Base-by-base conservation (phyloP, 345 rosid species). In the Fremontodendron californicum region DNA sequence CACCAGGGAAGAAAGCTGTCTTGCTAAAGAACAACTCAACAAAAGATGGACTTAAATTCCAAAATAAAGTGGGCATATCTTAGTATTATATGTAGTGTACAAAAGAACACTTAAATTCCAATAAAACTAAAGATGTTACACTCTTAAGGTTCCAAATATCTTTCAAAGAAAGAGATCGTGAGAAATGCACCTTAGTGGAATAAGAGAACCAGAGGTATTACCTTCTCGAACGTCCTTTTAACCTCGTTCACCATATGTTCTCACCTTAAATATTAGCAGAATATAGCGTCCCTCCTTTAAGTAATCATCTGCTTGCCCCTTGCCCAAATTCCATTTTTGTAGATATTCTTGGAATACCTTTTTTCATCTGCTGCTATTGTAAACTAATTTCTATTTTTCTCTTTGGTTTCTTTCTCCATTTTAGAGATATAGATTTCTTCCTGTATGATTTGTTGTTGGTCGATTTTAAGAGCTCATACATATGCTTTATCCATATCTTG, bases 401-500 rank as follows among this genome's bases (percentile, higher is more conserved):
- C 19, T 16, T 7, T 31, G n/a, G 16, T 37, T 35, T 65, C 3
- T 1, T 19, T 40, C 1, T 65, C n/a, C 9, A n/a, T n/a, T 42
- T 13, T 67, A 6, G 18, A 42, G 4, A 37, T 37, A 21, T 45
- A 69, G 21, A 45, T 25, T 48, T 33, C 29, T 37, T 29, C 68
- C 19, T 52, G 37, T 37, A 18, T 55, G 33, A 40, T 45, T 27
- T 29, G 51, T 39, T 23, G 10, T 54, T 71, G 25, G 33, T 78
- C 8, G n/a, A 42, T 48, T 54, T 16, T 31, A n/a, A 46, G 35
- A 42, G 51, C 69, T 35, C 48, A 63, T 67, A 33, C 27, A 49
- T 82, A 66, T 21, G 25, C 55, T 62, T 67, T 60, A 37, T 62
- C 69, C 25, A 7, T 70, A 72, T 70, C 64, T 75, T 80, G 45